phyloP scores from a whole-genome alignment of 208 protist species.

The Acanthamoeba healyi region DNA sequence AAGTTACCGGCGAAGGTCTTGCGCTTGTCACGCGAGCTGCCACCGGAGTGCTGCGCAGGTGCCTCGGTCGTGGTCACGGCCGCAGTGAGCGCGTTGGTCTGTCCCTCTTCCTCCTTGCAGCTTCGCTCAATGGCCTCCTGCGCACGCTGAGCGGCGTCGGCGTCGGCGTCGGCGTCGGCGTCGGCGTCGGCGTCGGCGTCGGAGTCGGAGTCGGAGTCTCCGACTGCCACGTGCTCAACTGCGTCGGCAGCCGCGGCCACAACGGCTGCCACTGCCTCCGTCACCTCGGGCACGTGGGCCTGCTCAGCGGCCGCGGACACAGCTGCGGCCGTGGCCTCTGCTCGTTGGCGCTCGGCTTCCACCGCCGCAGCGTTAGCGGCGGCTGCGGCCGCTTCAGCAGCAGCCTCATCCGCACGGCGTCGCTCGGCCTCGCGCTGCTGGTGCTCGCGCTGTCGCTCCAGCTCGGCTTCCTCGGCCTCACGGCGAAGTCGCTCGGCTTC shows the following conservation, averaged over 20 bases:
- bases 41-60: not conserved
- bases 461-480: constrained; percentile 19
- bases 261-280: not conserved
- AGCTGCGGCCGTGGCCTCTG: not conserved
- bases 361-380: not conserved
- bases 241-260: too few species aligned
- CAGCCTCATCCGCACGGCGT: not conserved
- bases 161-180: not conserved
- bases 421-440: constrained; percentile 31
- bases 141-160: not conserved
- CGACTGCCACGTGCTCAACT: too few species aligned
- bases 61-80: not conserved
- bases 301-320: not conserved
- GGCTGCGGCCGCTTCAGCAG: not conserved
- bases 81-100: not conserved
- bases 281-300: not conserved
- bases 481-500: not conserved
- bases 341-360: not conserved
- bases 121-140: not conserved
- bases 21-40: constrained; percentile 37
- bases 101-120: constrained; percentile 41
- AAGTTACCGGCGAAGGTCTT: constrained; percentile 25
- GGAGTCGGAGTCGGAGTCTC: not conserved
- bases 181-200: too few species aligned
- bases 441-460: not conserved